Evolutionary conservation across 352 stramenopile species (phyloP), one percentile per base, ranked within the genome.

Genomic region (Achlya hypogyna): DNA sequence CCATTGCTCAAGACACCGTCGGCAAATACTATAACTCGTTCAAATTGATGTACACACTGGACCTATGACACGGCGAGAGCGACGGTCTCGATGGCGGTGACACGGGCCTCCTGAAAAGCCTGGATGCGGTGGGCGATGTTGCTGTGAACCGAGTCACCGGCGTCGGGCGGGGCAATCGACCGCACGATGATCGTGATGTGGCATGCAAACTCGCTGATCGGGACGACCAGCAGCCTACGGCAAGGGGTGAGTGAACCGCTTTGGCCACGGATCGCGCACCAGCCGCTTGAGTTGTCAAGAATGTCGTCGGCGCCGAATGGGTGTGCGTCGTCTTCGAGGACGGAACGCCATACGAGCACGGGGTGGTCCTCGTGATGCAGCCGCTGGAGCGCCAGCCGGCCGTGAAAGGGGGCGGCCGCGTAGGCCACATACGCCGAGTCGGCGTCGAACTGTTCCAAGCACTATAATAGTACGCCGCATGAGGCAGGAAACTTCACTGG

Each of bases 261-360:
- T 34, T 54, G 49, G 6, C 6, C 6, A 16, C 6, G 6, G 23
- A 54, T 6, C 16, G 6, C 34, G 16, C 16, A 54, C 49, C 49
- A 54, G 23, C 49, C 49, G 29, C 49, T 54, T 12, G 49, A 54
- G 49, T 54, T 54, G 49, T 54, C 49, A 34, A 16, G 49, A 34
- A 54, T 34, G 6, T 6, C 14, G 23, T 28, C 29, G 29, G 6
- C 29, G 49, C 23, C 23, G 29, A 34, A 16, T 6, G 49, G 49
- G 16, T 16, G 16, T 16, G 6, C 6, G 29, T 54, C 49, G 29
- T 54, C 49, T 54, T 54, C 49, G 49, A 54, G 49, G 23, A 54
- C 16, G 6, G 49, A 54, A 14, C 49, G 49, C 49, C 49, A 54
- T 6, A 54, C 49, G 6, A 54, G 29, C 29, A 54, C 29, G 49